Conservation (phyloP, 371 early-diverging fungal species). For the Umbelopsis sp. region DNA sequence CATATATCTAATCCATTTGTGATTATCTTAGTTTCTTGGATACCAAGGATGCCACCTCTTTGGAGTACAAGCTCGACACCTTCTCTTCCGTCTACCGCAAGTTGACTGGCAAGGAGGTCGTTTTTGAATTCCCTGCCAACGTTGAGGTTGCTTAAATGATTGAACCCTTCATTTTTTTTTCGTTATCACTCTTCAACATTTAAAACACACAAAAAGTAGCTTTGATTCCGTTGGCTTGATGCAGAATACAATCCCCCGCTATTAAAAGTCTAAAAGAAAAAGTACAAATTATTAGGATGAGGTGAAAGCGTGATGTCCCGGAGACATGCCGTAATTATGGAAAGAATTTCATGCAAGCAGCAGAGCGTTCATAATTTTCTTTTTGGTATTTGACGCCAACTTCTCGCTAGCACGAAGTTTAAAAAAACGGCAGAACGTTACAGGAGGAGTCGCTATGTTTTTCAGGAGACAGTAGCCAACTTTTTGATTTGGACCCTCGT, state of each 20-base stretch:
- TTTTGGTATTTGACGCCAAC: too few relatives aligned
- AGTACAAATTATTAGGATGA: neutral
- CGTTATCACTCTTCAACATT: conserved; percentile 15
- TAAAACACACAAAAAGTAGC: neutral
- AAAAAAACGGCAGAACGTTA: too few relatives aligned
- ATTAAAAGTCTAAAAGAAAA: conserved; percentile 8
- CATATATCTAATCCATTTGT: neutral
- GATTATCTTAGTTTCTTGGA: conserved; percentile 78
- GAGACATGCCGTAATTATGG: too few relatives aligned
- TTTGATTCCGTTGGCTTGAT: conserved; percentile 14
- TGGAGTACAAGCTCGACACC: conserved; percentile 98
- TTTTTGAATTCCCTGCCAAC: conserved; percentile 90
- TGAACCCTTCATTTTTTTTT: neutral
- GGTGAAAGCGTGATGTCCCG: too few relatives aligned
- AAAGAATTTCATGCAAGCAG: too few relatives aligned
- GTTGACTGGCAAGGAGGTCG: conserved; percentile 97
- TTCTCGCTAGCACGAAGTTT: too few relatives aligned
- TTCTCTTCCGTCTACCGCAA: conserved; percentile 95
- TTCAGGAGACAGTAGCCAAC: too few relatives aligned
- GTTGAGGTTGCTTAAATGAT: conserved; percentile 34
- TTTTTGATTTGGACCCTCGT: too few relatives aligned
- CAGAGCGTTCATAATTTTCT: too few relatives aligned
- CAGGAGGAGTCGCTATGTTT: too few relatives aligned
- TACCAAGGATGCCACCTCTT: conserved; percentile 94
- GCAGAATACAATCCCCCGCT: conserved; percentile 17